Conservation (phyloP, 2,329 filamentous ascomycete genomes). For the Epichloe glyceriae region DNA sequence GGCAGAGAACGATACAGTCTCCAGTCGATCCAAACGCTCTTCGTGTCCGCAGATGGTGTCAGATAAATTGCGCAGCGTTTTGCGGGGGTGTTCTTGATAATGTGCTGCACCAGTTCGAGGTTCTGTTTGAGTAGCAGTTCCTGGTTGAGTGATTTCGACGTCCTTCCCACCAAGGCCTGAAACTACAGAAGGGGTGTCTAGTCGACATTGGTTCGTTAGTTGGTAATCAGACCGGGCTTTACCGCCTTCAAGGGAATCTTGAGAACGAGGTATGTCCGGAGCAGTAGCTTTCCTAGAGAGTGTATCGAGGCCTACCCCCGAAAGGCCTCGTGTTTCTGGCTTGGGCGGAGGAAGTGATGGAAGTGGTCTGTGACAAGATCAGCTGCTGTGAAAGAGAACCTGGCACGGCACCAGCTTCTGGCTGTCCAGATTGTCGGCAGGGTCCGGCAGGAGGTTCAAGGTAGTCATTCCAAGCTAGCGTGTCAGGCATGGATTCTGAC, state of each 20-base stretch:
- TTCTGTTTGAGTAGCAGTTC: slow-evolving; percentile 16
- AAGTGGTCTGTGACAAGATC: slow-evolving; percentile 38
- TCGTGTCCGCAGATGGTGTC: slow-evolving; percentile 47
- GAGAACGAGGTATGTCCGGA: slow-evolving; percentile 19
- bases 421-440: neutral
- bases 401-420: slow-evolving; percentile 19
- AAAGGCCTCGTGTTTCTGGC: slow-evolving; percentile 41
- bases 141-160: slow-evolving; percentile 7
- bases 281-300: slow-evolving; percentile 16
- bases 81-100: slow-evolving; percentile 15
- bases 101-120: slow-evolving; percentile 12
- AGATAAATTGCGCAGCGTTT: slow-evolving; percentile 31
- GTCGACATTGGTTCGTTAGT: slow-evolving; percentile 9
- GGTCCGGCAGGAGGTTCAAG: slow-evolving; percentile 25
- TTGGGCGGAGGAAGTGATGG: slow-evolving; percentile 37
- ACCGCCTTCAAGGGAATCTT: slow-evolving; percentile 17
- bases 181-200: slow-evolving; percentile 15
- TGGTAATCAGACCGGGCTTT: neutral
- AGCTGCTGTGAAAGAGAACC: slow-evolving; percentile 38
- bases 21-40: slow-evolving; percentile 52
- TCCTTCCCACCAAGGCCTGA: slow-evolving; percentile 8
- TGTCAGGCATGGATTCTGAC: slow-evolving; percentile 41
- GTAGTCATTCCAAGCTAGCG: slow-evolving; percentile 36
- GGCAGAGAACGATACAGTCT: slow-evolving; percentile 56
- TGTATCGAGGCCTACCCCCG: slow-evolving; percentile 41